phyloP scores from a whole-genome alignment of 2,329 filamentous ascomycete species.

The Fusarium sp. region DNA sequence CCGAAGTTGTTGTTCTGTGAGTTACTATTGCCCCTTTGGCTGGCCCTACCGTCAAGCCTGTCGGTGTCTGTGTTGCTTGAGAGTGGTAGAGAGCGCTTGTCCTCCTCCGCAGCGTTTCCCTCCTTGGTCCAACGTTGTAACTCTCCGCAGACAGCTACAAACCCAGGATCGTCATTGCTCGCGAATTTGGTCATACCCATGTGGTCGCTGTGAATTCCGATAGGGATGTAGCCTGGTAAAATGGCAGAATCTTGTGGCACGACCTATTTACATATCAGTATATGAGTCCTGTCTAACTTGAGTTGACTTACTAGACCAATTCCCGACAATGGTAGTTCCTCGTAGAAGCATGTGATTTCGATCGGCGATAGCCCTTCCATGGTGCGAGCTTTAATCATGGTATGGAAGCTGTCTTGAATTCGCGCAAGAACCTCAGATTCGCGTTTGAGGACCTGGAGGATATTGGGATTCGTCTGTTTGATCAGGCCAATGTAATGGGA shows the following conservation, averaged over 20 bases:
- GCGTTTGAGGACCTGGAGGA: conserved; percentile 8
- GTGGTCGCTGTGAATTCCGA: conserved; percentile 17
- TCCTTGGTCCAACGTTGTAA: not conserved
- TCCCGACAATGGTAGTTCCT: conserved; percentile 16
- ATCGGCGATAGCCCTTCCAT: not conserved
- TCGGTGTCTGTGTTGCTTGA: too few relatives aligned
- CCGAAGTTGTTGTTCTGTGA: too few relatives aligned
- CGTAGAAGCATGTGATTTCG: conserved; percentile 30
- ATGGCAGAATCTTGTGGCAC: conserved; percentile 28
- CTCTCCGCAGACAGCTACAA: not conserved
- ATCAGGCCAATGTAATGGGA: conserved; percentile 6
- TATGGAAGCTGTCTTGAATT: conserved; percentile 24
- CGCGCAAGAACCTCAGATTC: conserved; percentile 20
- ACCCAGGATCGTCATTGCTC: conserved; percentile 2
- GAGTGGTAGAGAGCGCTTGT: too few relatives aligned
- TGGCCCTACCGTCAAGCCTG: too few relatives aligned
- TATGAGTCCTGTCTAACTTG: too few relatives aligned
- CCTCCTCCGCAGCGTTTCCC: too few relatives aligned
- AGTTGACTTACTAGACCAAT: not conserved
- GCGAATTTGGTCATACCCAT: conserved; percentile 17
- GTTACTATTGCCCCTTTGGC: too few relatives aligned
- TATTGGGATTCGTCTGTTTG: conserved; percentile 21
- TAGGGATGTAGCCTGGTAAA: conserved; percentile 10
- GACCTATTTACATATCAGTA: not conserved
- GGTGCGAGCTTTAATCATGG: conserved; percentile 3